A percentile compares a stretch with the other conserved stretches of the same genome.
phyloP scores from a whole-genome alignment of 2,329 filamentous ascomycete genomes.

The Epichloe glyceriae region DNA sequence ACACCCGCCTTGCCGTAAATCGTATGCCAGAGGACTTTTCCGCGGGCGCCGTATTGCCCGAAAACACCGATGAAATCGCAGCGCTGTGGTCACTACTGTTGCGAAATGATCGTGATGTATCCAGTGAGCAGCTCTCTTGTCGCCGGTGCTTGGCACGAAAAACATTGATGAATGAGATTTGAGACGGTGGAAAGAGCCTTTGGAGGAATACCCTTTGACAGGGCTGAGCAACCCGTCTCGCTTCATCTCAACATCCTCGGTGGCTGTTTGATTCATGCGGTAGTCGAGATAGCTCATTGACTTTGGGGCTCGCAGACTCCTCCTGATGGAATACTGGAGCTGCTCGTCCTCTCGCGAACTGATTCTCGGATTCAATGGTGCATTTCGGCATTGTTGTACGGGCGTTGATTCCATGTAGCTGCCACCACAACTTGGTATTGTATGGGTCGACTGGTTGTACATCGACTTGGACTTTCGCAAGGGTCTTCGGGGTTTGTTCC shows the following conservation, averaged over 20 bases:
- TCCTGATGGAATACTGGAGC: conserved; percentile 4
- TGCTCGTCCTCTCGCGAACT: conserved; percentile 18
- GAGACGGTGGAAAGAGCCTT: conserved; percentile 21
- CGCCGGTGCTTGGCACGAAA: conserved; percentile 26
- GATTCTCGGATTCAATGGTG: background rate
- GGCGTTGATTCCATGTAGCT: conserved; percentile 3
- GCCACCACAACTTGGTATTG: conserved; percentile 3
- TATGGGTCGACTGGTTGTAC: conserved; percentile 24
- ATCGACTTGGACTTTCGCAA: conserved; percentile 44
- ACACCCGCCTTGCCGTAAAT: conserved; percentile 47
- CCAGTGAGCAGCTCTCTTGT: conserved; percentile 18
- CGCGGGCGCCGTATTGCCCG: conserved; percentile 11
- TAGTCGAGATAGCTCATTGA: conserved; percentile 40
- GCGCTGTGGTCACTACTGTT: conserved; percentile 29
- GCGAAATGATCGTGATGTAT: conserved; percentile 36
- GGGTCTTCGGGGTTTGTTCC: conserved; percentile 32
- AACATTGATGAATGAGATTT: conserved; percentile 31
- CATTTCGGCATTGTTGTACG: conserved; percentile 6
- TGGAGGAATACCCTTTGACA: conserved; percentile 22
- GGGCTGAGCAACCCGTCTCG: conserved; percentile 19
- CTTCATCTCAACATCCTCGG: background rate
- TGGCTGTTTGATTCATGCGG: background rate
- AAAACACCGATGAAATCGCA: conserved; percentile 19
- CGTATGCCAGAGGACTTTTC: conserved; percentile 25
- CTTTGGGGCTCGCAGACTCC: conserved; percentile 31